phyloP scores from a whole-genome alignment of 176 grass and related monocot species.

The Phragmites australis region DNA sequence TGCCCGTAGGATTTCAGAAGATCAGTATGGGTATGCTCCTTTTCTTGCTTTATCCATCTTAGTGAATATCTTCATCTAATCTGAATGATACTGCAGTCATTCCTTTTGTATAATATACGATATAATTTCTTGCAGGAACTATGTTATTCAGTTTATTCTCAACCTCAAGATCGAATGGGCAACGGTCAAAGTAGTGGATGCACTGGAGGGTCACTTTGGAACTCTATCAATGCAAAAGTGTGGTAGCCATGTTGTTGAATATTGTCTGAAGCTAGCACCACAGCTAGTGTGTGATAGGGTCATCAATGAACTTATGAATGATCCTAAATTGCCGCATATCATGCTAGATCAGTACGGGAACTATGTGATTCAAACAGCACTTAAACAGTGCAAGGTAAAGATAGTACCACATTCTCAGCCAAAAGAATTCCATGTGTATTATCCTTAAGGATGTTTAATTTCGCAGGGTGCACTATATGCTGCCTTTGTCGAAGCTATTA shows the following conservation, averaged over 20 bases:
- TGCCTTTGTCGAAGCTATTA: constrained; percentile 56
- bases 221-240: constrained; percentile 78
- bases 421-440: constrained; percentile 14
- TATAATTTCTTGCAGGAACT: constrained; percentile 66
- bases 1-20: constrained; percentile 61
- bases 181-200: constrained; percentile 55
- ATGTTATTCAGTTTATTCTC: constrained; percentile 87
- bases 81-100: background rate
- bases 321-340: constrained; percentile 56
- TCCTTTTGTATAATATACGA: constrained; percentile 22
- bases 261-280: constrained; percentile 48
- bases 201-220: constrained; percentile 48
- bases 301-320: constrained; percentile 60
- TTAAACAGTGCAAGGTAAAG: constrained; percentile 55
- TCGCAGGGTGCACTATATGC: constrained; percentile 43
- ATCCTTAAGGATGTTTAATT: constrained; percentile 29
- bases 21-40: constrained; percentile 69
- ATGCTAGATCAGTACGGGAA: constrained; percentile 63
- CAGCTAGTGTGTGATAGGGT: constrained; percentile 32
- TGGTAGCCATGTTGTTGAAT: constrained; percentile 84
- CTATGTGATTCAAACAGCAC: constrained; percentile 80
- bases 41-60: constrained; percentile 6
- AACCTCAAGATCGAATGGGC: constrained; percentile 51
- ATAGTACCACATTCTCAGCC: background rate
- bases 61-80: constrained; percentile 19